Conservation (phyloP, 1,284 basidiomycete genomes). For the Ganoderma multipileum region DNA sequence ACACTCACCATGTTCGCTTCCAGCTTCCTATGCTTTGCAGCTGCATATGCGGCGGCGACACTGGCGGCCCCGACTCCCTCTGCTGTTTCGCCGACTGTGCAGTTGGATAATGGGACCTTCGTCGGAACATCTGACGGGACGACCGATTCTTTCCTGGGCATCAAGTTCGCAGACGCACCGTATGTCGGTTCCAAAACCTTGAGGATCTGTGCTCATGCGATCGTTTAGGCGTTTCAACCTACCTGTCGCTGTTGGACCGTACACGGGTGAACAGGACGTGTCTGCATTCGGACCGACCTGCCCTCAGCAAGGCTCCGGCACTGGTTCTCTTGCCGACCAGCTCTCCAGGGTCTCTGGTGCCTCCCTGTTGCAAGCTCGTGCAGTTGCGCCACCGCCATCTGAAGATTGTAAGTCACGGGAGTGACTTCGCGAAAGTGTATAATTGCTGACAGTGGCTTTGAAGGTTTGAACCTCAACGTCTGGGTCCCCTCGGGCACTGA, state of each 20-base stretch:
- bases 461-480: slow-evolving; percentile 17
- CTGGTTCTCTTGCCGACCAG: background rate
- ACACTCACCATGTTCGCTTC: background rate
- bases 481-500: slow-evolving; percentile 20
- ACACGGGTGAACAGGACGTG: slow-evolving; percentile 38
- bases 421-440: background rate
- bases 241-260: slow-evolving; percentile 41
- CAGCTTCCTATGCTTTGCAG: background rate
- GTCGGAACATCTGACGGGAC: slow-evolving; percentile 28
- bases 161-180: slow-evolving; percentile 38
- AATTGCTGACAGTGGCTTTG: background rate
- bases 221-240: slow-evolving; percentile 41
- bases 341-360: background rate
- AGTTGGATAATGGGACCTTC: slow-evolving; percentile 33
- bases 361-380: background rate
- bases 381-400: background rate
- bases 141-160: slow-evolving; percentile 35
- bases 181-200: slow-evolving; percentile 18
- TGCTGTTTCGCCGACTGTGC: slow-evolving; percentile 25
- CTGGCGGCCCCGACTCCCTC: background rate
- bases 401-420: background rate
- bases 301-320: slow-evolving; percentile 40
- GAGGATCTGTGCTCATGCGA: slow-evolving; percentile 9
- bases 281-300: slow-evolving; percentile 43
- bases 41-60: background rate